Evolutionary conservation across 108 stramenopile genomes (phyloP), one percentile per base, ranked within the genome.

Genomic region (Epithemia pelagica): DNA sequence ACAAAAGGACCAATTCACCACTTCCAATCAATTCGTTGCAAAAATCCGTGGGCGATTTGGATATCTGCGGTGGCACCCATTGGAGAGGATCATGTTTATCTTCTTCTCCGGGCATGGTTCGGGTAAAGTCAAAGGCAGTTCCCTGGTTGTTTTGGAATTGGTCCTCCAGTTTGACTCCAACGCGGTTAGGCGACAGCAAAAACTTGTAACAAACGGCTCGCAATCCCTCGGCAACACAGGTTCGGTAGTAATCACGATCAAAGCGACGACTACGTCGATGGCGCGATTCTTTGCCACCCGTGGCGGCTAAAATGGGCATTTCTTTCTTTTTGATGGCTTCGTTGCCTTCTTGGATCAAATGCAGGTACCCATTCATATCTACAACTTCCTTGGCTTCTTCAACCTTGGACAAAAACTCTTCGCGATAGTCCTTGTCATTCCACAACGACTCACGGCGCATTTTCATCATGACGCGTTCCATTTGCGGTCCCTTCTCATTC

Each of bases 221-320:
- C 24, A 86, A 66, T 30, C 90, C 90, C 67, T 91, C 88, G 8
- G 86, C 77, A 19, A 91, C 90, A 62, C 90, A 90, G 7, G 87
- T 84, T 32, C 94, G 74, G 60, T 95, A 95, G 67, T 76, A 88
- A 65, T 90, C 90, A 53, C 87, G 81, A 68, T 95, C 87, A 58
- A 90, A 89, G 26, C 90, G 73, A 32, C 89, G 83, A 64, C 87
- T 87, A 7, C 88, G 78, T 59, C 77, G 80, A 30, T 73, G 73
- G 52, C 82, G 70, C 26, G 62, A 61, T 25, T 69, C 71, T 53
- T 74, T 68, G 28, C 65, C 70, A 63, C 54, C 60, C 0, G 21
- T 70, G 3, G 67, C 61, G n/a, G 59, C 66, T 2, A 66, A 30
- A 10, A 24, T 28, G 0, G 79, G 79, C 62, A 71, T 63, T 64